Evolutionary conservation across 345 rosid genomes (phyloP).

Genomic region (Ceriops tagal): DNA sequence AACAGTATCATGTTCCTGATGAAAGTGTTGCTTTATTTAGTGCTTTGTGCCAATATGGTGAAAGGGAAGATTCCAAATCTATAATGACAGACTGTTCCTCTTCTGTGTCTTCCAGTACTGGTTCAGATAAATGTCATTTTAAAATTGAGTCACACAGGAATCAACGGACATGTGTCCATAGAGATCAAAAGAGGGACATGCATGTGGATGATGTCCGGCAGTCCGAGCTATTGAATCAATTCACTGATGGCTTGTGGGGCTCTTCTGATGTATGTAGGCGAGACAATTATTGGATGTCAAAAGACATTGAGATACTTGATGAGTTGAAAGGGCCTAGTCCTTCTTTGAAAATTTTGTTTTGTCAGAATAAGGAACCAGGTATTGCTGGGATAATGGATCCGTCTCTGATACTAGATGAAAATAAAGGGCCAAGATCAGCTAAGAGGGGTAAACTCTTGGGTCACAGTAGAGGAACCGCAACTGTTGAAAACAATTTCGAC

Average conservation of each 20-base stretch:
- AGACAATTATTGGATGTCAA: conserved; percentile 37
- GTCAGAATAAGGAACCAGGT: conserved; percentile 34
- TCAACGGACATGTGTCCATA: conserved; percentile 27
- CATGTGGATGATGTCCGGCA: conserved; percentile 41
- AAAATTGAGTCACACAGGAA: conserved; percentile 43
- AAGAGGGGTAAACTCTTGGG: conserved; percentile 26
- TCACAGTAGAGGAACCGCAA: conserved; percentile 35
- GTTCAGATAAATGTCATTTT: conserved; percentile 48
- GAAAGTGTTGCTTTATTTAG: conserved; percentile 68
- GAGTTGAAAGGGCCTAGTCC: conserved; percentile 32
- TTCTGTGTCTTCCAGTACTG: conserved; percentile 74
- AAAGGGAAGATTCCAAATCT: conserved; percentile 86
- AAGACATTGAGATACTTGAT: conserved; percentile 37
- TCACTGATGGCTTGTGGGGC: conserved; percentile 30
- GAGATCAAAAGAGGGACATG: conserved; percentile 29
- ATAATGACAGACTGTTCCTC: conserved; percentile 87
- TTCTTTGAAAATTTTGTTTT: conserved; percentile 34
- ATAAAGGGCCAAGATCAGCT: conserved; percentile 25
- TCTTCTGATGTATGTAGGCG: conserved; percentile 32
- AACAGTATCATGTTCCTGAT: conserved; percentile 55
- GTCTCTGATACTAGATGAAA: conserved; percentile 22
- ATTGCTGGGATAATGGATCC: conserved; percentile 25
- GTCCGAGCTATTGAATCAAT: conserved; percentile 32
- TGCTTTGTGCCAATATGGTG: conserved; percentile 70
- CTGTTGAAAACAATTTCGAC: conserved; percentile 21